Base-by-base conservation (phyloP, 306 rosid species). In the Inga laurina region DNA sequence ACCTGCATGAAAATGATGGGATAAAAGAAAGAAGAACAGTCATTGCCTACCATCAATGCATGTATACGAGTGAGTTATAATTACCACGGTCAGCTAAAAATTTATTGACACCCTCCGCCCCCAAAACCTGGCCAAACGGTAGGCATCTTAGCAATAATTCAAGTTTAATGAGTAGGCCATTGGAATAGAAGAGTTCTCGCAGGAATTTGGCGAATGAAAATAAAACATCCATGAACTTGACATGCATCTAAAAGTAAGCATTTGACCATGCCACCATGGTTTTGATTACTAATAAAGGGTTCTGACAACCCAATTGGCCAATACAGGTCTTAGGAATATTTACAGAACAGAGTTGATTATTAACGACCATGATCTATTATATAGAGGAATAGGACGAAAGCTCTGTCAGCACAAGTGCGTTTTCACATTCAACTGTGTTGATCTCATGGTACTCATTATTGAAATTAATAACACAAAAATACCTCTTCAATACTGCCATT, bases 401-500 rank as follows among this genome's bases (percentile, higher is more conserved):
- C 39, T 10, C 39, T 32, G 49, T 52, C 57, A 34, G 21, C 27
- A 32, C 44, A 51, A 3, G 44, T 30, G 19, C 19, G 68, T 10
- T 30, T 45, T 64, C 46, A 18, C 44, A 30, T 65, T n/a, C 10
- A 18, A 41, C 32, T 19, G 19, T 8, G 54, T 43, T 43, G 41
- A 51, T 7, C 19, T n/a, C 45, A 45, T 3, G 35, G 22, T 70
- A 2, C 52, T 24, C n/a, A 21, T 5, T 2, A 18, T 49, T 51
- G 35, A 72, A 19, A 43, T 48, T 54, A 56, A 77, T 65, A 7
- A 11, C 49, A 45, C 7, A 45, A 10, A 13, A 46, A 37, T 80
- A 77, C 98, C 97, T 94, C 95, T 81, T 91, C 95, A 71, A 87
- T 11, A 82, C 95, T 91, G 52, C 97, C 97, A 78, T 93, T 97